Evolutionary conservation across 345 rosid species (phyloP).

Genomic region (Nasturtium officinale): DNA sequence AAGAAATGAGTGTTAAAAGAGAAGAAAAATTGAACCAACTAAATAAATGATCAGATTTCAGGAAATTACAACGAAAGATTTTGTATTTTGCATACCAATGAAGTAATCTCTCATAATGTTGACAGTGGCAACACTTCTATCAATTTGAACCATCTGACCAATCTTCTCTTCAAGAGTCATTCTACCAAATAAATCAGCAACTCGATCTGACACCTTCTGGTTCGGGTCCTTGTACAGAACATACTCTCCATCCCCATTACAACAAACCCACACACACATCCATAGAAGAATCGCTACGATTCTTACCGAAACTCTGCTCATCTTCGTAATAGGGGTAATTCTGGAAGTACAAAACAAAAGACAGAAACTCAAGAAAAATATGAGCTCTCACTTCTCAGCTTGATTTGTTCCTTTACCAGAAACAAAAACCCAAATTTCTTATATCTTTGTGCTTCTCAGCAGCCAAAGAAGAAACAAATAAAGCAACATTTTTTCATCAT

Average conservation of each 20-base stretch:
- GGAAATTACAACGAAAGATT: background rate
- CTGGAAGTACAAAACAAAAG: conserved; percentile 6
- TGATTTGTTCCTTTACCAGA: background rate
- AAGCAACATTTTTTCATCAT: conserved; percentile 22
- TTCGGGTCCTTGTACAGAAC: conserved; percentile 54
- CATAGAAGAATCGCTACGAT: conserved; percentile 37
- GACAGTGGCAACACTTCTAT: conserved; percentile 50
- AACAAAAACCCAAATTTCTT: background rate
- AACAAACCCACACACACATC: conserved; percentile 44
- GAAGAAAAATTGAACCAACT: background rate
- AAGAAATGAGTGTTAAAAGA: background rate
- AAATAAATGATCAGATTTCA: background rate
- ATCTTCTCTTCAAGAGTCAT: conserved; percentile 66
- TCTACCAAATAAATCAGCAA: conserved; percentile 48
- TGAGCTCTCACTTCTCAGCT: conserved; percentile 21
- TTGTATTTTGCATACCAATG: conserved; percentile 42
- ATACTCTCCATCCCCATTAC: conserved; percentile 47
- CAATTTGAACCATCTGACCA: conserved; percentile 66
- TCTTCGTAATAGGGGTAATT: conserved; percentile 24
- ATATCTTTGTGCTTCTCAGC: conserved; percentile 5
- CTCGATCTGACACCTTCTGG: conserved; percentile 48
- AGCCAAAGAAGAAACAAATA: conserved; percentile 23
- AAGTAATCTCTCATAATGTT: conserved; percentile 51
- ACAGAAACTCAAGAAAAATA: conserved; percentile 25
- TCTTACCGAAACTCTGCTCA: conserved; percentile 37